Evolutionary conservation across 768 basidiomycete species (phyloP).

Genomic region (Rhizopogon vinicolor): DNA sequence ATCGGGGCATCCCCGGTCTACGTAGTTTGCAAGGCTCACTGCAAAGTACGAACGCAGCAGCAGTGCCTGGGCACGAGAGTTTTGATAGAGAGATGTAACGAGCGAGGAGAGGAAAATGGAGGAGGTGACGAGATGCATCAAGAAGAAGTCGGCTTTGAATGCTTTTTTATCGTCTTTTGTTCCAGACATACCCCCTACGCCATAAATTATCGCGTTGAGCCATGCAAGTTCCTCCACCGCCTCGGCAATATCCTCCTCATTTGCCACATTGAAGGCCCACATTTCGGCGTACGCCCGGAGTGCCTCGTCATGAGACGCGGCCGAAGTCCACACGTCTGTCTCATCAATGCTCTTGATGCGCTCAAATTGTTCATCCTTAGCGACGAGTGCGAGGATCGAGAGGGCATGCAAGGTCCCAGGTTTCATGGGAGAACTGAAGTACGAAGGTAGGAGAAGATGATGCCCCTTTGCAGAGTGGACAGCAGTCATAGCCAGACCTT

Average conservation of each 20-base stretch:
- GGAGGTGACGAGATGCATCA: constrained; percentile 71
- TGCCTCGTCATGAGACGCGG: constrained; percentile 29
- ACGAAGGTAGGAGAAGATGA: background rate
- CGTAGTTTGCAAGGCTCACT: constrained; percentile 22
- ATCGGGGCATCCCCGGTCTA: constrained; percentile 29
- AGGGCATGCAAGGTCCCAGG: constrained; percentile 28
- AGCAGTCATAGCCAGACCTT: constrained; percentile 57
- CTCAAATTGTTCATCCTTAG: constrained; percentile 41
- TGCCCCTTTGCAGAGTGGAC: constrained; percentile 12
- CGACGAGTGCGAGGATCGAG: constrained; percentile 47
- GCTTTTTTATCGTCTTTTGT: constrained; percentile 21
- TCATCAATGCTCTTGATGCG: constrained; percentile 15
- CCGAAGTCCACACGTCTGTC: constrained; percentile 25
- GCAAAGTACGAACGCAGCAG: constrained; percentile 26
- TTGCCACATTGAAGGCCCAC: constrained; percentile 40
- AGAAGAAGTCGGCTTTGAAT: constrained; percentile 66
- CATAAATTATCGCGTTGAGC: constrained; percentile 53
- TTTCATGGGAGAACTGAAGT: background rate
- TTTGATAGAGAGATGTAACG: constrained; percentile 29
- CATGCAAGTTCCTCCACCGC: constrained; percentile 65
- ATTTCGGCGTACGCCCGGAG: constrained; percentile 38
- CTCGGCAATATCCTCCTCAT: constrained; percentile 33
- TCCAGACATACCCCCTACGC: constrained; percentile 44
- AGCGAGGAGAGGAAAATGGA: constrained; percentile 55
- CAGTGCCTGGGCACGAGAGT: constrained; percentile 17